A percentile compares a stretch with the other conserved stretches of the same genome.
Conservation (phyloP, 257 asterid genomes). For the Oldenlandia corymbosa region DNA sequence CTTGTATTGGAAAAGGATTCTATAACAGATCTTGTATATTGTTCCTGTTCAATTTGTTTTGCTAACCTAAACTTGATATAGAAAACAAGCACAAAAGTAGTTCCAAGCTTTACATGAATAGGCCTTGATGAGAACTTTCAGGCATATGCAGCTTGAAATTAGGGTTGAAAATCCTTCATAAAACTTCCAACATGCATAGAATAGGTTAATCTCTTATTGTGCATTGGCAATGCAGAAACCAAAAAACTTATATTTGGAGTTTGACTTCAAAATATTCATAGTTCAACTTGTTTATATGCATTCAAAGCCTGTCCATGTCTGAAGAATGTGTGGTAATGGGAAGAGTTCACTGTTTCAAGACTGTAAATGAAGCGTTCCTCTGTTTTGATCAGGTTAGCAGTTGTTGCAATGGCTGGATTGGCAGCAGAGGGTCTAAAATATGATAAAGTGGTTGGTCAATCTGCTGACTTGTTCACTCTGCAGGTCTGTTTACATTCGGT, state of each 20-base stretch:
- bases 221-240: too few species aligned
- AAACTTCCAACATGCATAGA: too few species aligned
- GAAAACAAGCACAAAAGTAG: too few species aligned
- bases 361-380: neutral
- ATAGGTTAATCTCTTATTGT: too few species aligned
- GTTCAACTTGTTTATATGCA: too few species aligned
- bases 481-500: constrained; percentile 45
- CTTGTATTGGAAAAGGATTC: neutral
- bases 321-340: too few species aligned
- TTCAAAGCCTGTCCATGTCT: too few species aligned
- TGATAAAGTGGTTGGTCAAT: constrained; percentile 92
- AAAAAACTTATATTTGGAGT: too few species aligned
- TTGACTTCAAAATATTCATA: too few species aligned
- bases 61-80: neutral
- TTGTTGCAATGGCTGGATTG: constrained; percentile 91
- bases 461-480: constrained; percentile 88
- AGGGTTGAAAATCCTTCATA: neutral
- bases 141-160: too few species aligned
- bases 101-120: too few species aligned
- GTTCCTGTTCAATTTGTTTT: neutral
- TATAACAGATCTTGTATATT: neutral
- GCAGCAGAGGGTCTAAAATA: constrained; percentile 94
- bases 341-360: neutral
- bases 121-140: too few species aligned
- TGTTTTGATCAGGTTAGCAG: constrained; percentile 64